phyloP scores from a whole-genome alignment of 257 asterid species.

The Mitragyna speciosa region DNA sequence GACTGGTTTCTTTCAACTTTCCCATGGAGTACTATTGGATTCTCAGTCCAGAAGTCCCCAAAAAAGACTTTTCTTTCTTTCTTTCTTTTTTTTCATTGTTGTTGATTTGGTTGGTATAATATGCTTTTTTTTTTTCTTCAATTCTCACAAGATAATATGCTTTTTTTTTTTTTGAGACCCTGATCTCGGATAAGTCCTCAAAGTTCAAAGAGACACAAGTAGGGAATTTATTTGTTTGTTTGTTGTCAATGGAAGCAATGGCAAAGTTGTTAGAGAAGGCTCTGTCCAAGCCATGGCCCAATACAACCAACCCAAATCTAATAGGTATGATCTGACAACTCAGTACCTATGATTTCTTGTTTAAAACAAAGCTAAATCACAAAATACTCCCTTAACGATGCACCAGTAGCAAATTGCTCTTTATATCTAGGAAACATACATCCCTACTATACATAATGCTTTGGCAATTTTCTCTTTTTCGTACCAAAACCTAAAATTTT shows the following conservation, averaged over 20 bases:
- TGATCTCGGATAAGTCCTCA: neutral
- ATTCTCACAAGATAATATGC: neutral
- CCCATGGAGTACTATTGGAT: neutral
- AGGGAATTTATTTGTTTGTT: neutral
- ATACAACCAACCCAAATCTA: slow-evolving; percentile 6
- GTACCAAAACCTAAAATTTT: too few relatives aligned
- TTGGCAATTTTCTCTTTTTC: too few relatives aligned
- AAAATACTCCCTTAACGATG: too few relatives aligned
- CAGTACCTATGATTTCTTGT: neutral
- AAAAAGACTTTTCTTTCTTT: too few relatives aligned
- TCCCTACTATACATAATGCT: too few relatives aligned
- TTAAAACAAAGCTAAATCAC: too few relatives aligned
- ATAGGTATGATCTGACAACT: neutral
- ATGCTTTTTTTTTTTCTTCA: too few relatives aligned
- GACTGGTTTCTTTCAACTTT: neutral
- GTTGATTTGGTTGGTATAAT: too few relatives aligned
- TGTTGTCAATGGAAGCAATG: neutral
- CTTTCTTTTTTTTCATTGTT: too few relatives aligned
- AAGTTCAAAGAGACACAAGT: neutral
- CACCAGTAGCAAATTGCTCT: too few relatives aligned
- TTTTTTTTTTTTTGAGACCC: too few relatives aligned
- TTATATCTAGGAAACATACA: too few relatives aligned
- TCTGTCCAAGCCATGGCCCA: neutral
- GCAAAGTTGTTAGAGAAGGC: neutral
- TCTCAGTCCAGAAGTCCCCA: neutral